Base-by-base conservation (phyloP, 176 grass and related monocot genomes). In the Avena eriantha region DNA sequence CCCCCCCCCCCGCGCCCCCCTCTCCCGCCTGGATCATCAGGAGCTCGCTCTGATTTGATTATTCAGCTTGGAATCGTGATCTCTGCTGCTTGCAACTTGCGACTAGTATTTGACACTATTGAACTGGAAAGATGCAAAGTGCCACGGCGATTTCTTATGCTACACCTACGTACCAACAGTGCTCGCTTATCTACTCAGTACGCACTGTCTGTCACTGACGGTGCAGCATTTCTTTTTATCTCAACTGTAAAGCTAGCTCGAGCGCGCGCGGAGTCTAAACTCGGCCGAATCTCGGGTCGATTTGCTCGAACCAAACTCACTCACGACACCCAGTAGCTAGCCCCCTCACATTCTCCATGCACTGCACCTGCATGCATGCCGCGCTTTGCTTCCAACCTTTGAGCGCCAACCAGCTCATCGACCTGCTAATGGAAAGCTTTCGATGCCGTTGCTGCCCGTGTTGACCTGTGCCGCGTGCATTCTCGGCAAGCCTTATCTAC, bases 401-500 rank as follows among this genome's bases (percentile, higher is more conserved):
- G 79, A 33, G 31, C 36, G 11, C n/a, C 2, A 35, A 36, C 24
- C 56, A 63, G 10, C 23, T 79, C 54, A 53, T 10, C 71, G 23
- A 13, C 75, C 88, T 36, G 10, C 18, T n/a, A 86, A 50, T 10
- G 34, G 88, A 64, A 82, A 82, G 71, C 58, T 82, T 47, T 18
- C 83, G 29, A 2, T 7, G 22, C 60, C 72, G 39, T 48, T 19
- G 16, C 26, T 69, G 21, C 3, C 60, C 21, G 3, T 50, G 78
- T 86, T 86, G 78, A 90, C 39, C 61, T 39, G 61, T 82, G 79
- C 71, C 18, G 36, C 39, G 81, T 23, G 71, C 88, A 11, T 90
- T 86, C 80, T 73, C 5, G 76, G 85, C 74, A 84, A 84, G 81
- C 1, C 39, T 87, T 87, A 87, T 87, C 89, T 49, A 29, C 60